Base-by-base conservation (phyloP, 2,329 filamentous ascomycete genomes). In the Volutella citrinella region DNA sequence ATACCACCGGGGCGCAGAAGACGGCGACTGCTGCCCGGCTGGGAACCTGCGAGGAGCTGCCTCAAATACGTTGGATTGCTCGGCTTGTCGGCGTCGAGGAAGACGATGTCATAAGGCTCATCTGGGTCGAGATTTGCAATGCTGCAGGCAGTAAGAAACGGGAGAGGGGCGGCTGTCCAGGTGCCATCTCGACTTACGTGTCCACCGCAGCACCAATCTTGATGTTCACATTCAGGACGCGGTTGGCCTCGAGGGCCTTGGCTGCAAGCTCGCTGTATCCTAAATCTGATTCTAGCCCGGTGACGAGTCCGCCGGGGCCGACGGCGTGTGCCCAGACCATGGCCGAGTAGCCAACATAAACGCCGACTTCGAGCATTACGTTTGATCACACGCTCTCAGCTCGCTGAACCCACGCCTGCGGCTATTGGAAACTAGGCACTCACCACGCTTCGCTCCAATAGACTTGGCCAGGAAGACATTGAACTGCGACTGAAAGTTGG, bases 51-150 rank as follows among this genome's bases (percentile, higher is more conserved):
- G 11, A 76, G 58, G 33, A 76, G 65, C 19, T 64, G 57, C 14
- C 56, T 49, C 22, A 76, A 59, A 49, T 76, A 76, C 7, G 47
- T 50, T 1, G 67, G 65, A 47, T 76, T 75, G n/a, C 66, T 69
- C 1, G 61, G 56, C 56, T 76, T 76, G 37, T 76, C 63, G 16
- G 72, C 72, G 37, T 76, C 72, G 40, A 76, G 64, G 50, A 76
- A 76, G 49, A 76, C 62, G 27, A 75, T 54, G 51, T 76, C 73
- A 44, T 71, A 77, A 5, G 73, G 68, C 45, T 45, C 38, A 9
- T 18, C 25, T 16, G 49, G 43, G 19, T 32, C 25, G 19, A 59
- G 45, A 21, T 61, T 66, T 54, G 21, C 52, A 36, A 37, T 55
- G 45, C 39, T 64, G 43, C 5, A 62, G 54, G 15, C 42, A 33